A percentile compares a stretch with the other conserved stretches of the same genome.
Evolutionary conservation across 108 stramenopile genomes (phyloP).

Genomic region (Parietichytrium sp.): DNA sequence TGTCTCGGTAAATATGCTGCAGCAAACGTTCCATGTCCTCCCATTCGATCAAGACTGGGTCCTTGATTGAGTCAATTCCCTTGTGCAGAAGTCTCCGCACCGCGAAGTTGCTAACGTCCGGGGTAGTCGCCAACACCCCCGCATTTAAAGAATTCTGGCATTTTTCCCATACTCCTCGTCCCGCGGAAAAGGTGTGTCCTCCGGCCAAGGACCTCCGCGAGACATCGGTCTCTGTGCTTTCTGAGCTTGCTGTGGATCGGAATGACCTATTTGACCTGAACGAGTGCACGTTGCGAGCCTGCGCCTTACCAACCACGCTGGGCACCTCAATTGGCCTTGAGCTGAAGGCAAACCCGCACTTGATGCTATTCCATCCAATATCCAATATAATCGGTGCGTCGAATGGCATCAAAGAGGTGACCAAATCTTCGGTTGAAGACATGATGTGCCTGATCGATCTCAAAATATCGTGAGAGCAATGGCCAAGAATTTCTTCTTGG

Average conservation of each 20-base stretch:
- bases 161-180: background rate
- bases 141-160: background rate
- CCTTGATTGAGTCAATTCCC: constrained; percentile 7
- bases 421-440: background rate
- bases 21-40: constrained; percentile 17
- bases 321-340: background rate
- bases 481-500: background rate
- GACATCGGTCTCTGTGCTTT: no score
- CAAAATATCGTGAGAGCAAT: background rate
- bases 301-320: background rate
- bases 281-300: no score
- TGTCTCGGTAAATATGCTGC: constrained; percentile 17
- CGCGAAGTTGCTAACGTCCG: background rate
- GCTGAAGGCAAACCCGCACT: constrained; percentile 33
- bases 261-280: no score
- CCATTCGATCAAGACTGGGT: background rate
- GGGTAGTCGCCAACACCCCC: background rate
- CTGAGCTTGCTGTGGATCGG: no score
- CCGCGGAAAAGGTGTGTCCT: no score
- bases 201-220: background rate
- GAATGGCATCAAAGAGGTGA: constrained; percentile 8
- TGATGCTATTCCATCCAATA: constrained; percentile 12
- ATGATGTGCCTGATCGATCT: background rate
- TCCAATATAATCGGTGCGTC: background rate
- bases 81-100: background rate